Evolutionary conservation across 192 early-diverging fungal species (phyloP).

Genomic region (Coemansia sp.): DNA sequence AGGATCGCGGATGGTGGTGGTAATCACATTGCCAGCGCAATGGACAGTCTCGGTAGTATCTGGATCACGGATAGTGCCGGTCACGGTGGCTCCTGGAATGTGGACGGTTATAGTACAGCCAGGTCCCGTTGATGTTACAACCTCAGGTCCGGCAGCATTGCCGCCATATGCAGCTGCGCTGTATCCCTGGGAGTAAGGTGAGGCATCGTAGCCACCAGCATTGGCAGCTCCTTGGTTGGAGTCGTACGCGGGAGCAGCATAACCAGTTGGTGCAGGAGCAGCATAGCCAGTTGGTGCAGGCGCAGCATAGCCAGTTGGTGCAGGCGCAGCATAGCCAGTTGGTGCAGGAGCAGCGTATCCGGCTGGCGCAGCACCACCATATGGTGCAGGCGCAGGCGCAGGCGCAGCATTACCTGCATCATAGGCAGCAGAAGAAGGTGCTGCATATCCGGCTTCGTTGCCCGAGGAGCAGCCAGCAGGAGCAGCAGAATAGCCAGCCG

Average conservation of each 20-base stretch:
- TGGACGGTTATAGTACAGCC: constrained; percentile 27
- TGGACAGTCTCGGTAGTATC: constrained; percentile 30
- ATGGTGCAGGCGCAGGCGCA: too few relatives aligned
- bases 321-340: constrained; percentile 19
- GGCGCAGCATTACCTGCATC: constrained; percentile 16
- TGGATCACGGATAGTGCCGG: constrained; percentile 33
- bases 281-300: constrained; percentile 17
- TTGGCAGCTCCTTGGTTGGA: constrained; percentile 10
- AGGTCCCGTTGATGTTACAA: constrained; percentile 24
- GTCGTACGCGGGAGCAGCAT: constrained; percentile 22
- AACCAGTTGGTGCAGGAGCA: constrained; percentile 16
- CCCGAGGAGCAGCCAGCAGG: constrained; percentile 9
- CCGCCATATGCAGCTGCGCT: constrained; percentile 20
- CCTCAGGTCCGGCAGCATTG: constrained; percentile 13
- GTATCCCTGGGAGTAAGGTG: constrained; percentile 16
- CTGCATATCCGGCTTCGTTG: constrained; percentile 1
- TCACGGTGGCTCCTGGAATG: constrained; percentile 29
- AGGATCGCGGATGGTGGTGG: constrained; percentile 30
- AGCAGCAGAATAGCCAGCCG: constrained; percentile 11
- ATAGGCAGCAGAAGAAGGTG: constrained; percentile 13
- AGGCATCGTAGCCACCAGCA: constrained; percentile 23
- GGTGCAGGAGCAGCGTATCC: constrained; percentile 21
- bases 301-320: constrained; percentile 19
- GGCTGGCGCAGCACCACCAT: constrained; percentile 10
- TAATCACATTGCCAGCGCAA: constrained; percentile 27